Conservation (phyloP, 192 early-diverging fungal genomes). For the Gonapodya sp. region DNA sequence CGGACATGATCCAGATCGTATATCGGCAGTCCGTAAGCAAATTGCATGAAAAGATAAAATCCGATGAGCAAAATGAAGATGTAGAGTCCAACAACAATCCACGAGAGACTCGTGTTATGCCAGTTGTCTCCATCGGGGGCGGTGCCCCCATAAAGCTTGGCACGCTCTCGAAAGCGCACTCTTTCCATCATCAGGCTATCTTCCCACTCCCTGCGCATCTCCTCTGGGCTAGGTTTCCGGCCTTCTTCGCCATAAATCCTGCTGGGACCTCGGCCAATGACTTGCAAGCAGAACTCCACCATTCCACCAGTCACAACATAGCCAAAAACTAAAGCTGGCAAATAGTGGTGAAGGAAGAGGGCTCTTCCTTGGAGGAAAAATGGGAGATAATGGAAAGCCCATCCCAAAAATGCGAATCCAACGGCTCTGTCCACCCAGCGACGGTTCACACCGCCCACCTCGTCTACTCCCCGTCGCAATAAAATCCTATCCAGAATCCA, state of each 20-base stretch:
- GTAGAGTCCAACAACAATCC: slow-evolving; percentile 30
- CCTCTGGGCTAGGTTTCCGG: slow-evolving; percentile 34
- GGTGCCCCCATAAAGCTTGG: slow-evolving; percentile 14
- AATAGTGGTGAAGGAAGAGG: slow-evolving; percentile 92
- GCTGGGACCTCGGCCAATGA: slow-evolving; percentile 20
- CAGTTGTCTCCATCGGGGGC: slow-evolving; percentile 18
- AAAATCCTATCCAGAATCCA: slow-evolving; percentile 61
- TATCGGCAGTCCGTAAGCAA: slow-evolving; percentile 75
- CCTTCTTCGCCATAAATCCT: slow-evolving; percentile 27
- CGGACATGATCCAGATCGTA: slow-evolving; percentile 45
- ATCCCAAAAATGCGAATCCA: slow-evolving; percentile 78
- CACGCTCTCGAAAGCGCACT: slow-evolving; percentile 21
- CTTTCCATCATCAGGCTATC: slow-evolving; percentile 30
- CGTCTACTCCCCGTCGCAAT: slow-evolving; percentile 61
- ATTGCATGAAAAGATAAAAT: slow-evolving; percentile 74
- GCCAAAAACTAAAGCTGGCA: slow-evolving; percentile 76
- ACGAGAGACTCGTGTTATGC: slow-evolving; percentile 14
- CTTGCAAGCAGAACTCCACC: slow-evolving; percentile 56
- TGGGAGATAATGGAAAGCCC: slow-evolving; percentile 79
- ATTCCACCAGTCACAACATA: slow-evolving; percentile 64
- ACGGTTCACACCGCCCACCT: slow-evolving; percentile 37
- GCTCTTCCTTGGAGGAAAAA: slow-evolving; percentile 89
- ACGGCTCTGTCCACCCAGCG: slow-evolving; percentile 31
- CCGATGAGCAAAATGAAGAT: slow-evolving; percentile 34
- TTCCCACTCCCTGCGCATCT: slow-evolving; percentile 23